Base-by-base conservation (phyloP, 768 basidiomycete genomes). In the Tremella yokohamensis region DNA sequence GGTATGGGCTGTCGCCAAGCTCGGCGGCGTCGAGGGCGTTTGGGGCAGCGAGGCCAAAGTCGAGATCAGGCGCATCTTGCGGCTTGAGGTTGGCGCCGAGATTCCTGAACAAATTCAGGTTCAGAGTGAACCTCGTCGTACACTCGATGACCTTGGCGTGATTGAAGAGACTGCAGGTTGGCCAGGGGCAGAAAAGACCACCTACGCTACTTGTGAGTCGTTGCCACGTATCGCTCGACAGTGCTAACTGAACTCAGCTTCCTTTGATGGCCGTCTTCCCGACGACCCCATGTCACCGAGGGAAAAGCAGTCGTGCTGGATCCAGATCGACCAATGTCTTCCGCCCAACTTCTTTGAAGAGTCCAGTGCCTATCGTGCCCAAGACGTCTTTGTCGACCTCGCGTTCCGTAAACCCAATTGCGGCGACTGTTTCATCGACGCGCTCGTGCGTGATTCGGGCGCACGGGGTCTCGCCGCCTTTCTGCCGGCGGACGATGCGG, bases 351-450 rank as follows among this genome's bases (percentile, higher is more conserved):
- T 68, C 57, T 62, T 67, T 34, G 26, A 34, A 44, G 26, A 58
- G 22, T 25, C 63, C 47, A 13, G 25, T 1, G 29, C 54, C 0
- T 37, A 58, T 56, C 49, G 57, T 1, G 63, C 75, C 0, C 45
- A 49, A 13, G 67, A 63, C n/a, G 70, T 73, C 25, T 76, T 74
- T 68, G 64, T 64, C 44, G 56, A 56, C 16, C 12, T 76, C 12
- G 49, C 73, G n/a, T 76, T 76, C 45, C 58, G 37, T 2, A 18
- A 64, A 16, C 68, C 72, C 7, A 25, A 56, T n/a, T 76, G 75
- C 40, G 75, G 73, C 9, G 73, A 76, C 53, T 76, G 75, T 49
- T 54, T 76, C 29, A 69, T 76, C 56, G 53, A 49, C 13, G 75
- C 71, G 1, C 60, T 76, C n/a, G 54, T 72, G 20, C 60, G 42